Evolutionary conservation across 345 rosid genomes (phyloP), one percentile per base, ranked within the genome.

Genomic region (Eutrema heterophyllum): DNA sequence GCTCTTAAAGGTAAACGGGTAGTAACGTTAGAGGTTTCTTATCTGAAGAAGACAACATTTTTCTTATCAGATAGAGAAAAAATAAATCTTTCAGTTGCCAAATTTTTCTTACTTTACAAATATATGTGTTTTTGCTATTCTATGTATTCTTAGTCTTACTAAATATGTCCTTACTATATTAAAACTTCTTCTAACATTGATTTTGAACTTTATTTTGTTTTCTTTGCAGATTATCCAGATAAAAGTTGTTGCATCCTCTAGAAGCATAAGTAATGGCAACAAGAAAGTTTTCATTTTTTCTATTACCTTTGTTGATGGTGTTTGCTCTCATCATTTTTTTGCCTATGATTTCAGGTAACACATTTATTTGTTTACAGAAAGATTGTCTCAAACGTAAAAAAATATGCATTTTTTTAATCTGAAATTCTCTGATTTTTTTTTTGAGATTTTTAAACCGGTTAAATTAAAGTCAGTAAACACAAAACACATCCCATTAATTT

Each of bases 291-390:
- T 16, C 68, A 40, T 16, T 1, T 29, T 21, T 40, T 50, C 6
- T 50, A 2, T 15, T 71, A 6, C 26, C 21, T 21, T 40, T 13
- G 2, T 51, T 51, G 26, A 21, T 81, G 60, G 67, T 71, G 40
- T 38, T 60, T 49, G 55, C 56, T 33, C 14, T 71, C 41, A 49
- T 15, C 41, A 0, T 29, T 61, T 50, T 29, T 61, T 50, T 30
- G 4, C 50, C 75, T 14, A 49, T 27, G 2, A 26, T 18, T 30
- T 53, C 76, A 72, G 59, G 67, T 71, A 13, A 60, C 21, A 59
- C 1, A 21, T 35, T 36, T 70, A n/a, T 50, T 24, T 46, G 8
- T 18, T 68, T 1, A 43, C 5, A 2, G 8, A 39, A 9, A 39
- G 7, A 40, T 66, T 65, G 3, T 35, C 33, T 65, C 21, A 43